These are phyloP conservation scores for Pythium sukuiense DNA, from an alignment of 352 stramenopile species.

Conservation along the genomic window DNA sequence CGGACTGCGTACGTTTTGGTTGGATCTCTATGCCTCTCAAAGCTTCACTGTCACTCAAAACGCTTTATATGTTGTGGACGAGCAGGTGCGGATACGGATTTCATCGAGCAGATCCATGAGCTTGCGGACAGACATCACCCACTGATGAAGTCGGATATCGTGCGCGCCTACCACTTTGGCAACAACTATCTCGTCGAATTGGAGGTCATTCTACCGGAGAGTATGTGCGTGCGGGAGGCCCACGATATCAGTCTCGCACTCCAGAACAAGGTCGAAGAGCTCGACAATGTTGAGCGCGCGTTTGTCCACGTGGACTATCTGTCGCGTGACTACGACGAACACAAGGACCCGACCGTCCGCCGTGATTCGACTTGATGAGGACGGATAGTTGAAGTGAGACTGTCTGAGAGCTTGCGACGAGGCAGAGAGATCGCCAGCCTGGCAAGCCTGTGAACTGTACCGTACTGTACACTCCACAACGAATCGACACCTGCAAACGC, in stretches of 20 bases:
- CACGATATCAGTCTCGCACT: constrained; percentile 97
- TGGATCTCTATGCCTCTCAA: neutral
- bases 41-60: no score
- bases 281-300: constrained; percentile 95
- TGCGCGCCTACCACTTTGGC: constrained; percentile 96
- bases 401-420: neutral
- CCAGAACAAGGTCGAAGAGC: constrained; percentile 94
- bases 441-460: no score
- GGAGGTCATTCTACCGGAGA: constrained; percentile 82
- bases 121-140: constrained; percentile 88
- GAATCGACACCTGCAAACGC: no score
- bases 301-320: constrained; percentile 99
- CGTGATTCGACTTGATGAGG: constrained; percentile 29
- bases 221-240: constrained; percentile 91
- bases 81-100: constrained; percentile 87
- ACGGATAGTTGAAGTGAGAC: neutral
- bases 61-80: no score
- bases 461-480: no score
- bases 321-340: constrained; percentile 85
- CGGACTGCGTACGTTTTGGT: constrained; percentile 67
- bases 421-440: neutral
- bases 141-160: constrained; percentile 92
- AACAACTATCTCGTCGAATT: constrained; percentile 94
- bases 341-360: constrained; percentile 83
- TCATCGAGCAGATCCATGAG: constrained; percentile 91